Evolutionary conservation across 2,329 filamentous ascomycete species (phyloP).

Genomic region (Aureobasidium zeae): DNA sequence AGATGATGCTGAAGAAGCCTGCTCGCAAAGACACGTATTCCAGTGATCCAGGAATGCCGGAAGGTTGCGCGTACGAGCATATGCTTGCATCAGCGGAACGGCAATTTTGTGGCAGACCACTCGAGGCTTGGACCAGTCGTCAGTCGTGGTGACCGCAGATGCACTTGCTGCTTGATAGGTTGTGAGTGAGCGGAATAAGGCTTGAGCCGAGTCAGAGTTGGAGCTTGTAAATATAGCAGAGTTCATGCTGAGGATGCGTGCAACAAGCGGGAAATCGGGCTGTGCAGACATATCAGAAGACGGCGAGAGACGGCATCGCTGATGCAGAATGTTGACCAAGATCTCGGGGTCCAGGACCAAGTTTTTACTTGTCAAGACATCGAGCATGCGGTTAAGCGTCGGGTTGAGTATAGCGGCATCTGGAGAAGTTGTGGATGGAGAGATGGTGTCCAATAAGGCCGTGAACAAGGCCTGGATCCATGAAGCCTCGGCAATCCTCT

Average conservation of each 20-base stretch:
- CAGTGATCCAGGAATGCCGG: constrained; percentile 25
- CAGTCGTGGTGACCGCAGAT: background rate
- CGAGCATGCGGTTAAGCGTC: constrained; percentile 22
- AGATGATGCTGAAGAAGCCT: background rate
- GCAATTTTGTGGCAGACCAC: constrained; percentile 18
- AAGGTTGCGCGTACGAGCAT: constrained; percentile 23
- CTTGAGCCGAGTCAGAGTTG: constrained; percentile 13
- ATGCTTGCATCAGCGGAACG: constrained; percentile 26
- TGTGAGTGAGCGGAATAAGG: constrained; percentile 15
- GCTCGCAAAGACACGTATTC: constrained; percentile 21
- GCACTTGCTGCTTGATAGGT: background rate
- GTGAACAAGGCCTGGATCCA: constrained; percentile 37
- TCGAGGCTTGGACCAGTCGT: constrained; percentile 4
- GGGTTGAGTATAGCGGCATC: constrained; percentile 18
- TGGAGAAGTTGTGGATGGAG: constrained; percentile 21
- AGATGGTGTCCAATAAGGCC: constrained; percentile 25
- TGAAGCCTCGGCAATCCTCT: constrained; percentile 32
- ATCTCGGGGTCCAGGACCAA: constrained; percentile 1
- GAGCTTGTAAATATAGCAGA: constrained; percentile 35
- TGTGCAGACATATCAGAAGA: background rate
- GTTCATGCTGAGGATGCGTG: constrained; percentile 38
- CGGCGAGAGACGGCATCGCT: constrained; percentile 3
- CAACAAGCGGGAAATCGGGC: constrained; percentile 35
- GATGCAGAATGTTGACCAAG: background rate
- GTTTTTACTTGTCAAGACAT: constrained; percentile 16